Conservation (phyloP, 805 yeast genomes). For the Myxozyma vanderwaltii region DNA sequence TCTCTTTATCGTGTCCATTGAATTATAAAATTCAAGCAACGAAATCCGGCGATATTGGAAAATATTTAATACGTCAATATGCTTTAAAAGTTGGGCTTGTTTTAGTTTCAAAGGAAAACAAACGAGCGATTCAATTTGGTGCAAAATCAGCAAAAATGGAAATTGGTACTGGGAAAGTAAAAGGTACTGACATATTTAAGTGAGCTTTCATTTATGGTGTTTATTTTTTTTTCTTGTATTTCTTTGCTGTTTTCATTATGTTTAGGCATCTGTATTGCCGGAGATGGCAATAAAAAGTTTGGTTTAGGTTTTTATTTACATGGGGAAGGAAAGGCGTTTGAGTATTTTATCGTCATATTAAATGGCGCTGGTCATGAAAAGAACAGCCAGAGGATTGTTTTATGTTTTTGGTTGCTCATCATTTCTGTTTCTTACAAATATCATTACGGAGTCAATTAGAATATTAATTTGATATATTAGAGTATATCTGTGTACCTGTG, state of each 20-base stretch:
- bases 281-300: no score
- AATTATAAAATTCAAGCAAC: slow-evolving; percentile 46
- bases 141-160: slow-evolving; percentile 94
- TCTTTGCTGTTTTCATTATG: no score
- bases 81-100: slow-evolving; percentile 54
- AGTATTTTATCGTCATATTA: no score
- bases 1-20: slow-evolving; percentile 42
- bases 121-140: slow-evolving; percentile 96
- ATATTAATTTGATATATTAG: neutral
- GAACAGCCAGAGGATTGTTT: no score
- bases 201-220: neutral
- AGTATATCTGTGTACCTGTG: slow-evolving; percentile 2
- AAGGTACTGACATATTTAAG: slow-evolving; percentile 65
- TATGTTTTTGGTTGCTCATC: no score
- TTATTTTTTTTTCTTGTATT: neutral
- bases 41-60: slow-evolving; percentile 43
- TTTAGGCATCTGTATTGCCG: no score
- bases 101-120: slow-evolving; percentile 70
- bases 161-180: slow-evolving; percentile 69
- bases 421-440: no score
- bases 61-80: slow-evolving; percentile 60
- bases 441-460: no score
- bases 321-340: no score
- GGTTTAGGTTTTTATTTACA: no score
- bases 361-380: no score